Evolutionary conservation across 768 basidiomycete genomes (phyloP), one percentile per base, ranked within the genome.

Genomic region (Boletus rex-veris): DNA sequence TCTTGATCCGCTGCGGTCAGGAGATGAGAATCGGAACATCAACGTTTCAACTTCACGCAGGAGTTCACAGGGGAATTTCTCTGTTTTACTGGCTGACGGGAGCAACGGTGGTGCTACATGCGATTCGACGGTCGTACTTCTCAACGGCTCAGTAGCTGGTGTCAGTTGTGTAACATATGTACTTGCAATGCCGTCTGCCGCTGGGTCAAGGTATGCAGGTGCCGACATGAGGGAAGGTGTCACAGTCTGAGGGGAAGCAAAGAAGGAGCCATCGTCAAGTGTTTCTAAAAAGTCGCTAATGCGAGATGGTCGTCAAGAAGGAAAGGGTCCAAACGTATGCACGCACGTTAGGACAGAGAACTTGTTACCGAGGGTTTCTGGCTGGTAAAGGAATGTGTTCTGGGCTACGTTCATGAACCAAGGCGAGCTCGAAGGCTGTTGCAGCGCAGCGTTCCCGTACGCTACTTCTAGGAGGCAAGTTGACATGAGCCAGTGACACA

Each of bases 1-100:
- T 89, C 90, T 64, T 97, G 95, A 70, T 98, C 96, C 0, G 96
- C 96, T 4, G 96, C 95, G 0, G 92, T 95, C 21, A 98, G 76
- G 55, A 97, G 77, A n/a, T n/a, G n/a, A n/a, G n/a, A n/a, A n/a
- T n/a, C n/a, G n/a, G n/a, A n/a, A n/a, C n/a, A n/a, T n/a, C n/a
- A n/a, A n/a, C n/a, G n/a, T n/a, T n/a, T n/a, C n/a, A n/a, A n/a
- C n/a, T n/a, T n/a, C n/a, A n/a, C n/a, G n/a, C n/a, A n/a, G n/a
- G n/a, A n/a, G n/a, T n/a, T n/a, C n/a, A n/a, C n/a, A n/a, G n/a
- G n/a, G n/a, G 73, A 95, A 98, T 45, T 80, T 81, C 68, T 98
- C 96, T 1, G 92, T 88, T 65, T 87, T 89, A 1, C 81, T 89
- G 14, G 86, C 84, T 0, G 86, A 80, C 0, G 86, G 86, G 2